These are phyloP conservation scores for Rauvolfia tetraphylla DNA, from an alignment of 257 asterid species.

Conservation along the genomic window DNA sequence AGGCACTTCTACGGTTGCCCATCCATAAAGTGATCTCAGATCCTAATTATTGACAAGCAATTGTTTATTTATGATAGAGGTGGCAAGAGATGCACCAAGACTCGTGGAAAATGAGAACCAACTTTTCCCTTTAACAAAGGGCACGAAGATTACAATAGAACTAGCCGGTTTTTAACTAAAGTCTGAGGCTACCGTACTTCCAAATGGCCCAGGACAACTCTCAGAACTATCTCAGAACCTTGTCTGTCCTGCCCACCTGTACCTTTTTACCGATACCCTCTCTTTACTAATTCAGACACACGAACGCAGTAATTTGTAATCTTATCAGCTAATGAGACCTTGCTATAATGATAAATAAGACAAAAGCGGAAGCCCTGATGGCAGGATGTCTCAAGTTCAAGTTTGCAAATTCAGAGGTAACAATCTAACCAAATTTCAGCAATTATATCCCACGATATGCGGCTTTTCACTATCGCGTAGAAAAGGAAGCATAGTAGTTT, in stretches of 20 bases:
- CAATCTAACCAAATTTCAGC: slow-evolving; percentile 2
- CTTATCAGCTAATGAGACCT: background rate
- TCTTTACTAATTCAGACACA: background rate
- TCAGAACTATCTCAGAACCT: background rate
- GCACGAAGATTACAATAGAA: slow-evolving; percentile 1
- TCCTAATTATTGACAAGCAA: slow-evolving; percentile 7
- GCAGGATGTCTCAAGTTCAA: background rate
- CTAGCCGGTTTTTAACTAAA: background rate
- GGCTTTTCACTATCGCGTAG: background rate
- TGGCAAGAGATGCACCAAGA: slow-evolving; percentile 15
- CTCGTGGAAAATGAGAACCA: background rate
- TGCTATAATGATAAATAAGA: background rate
- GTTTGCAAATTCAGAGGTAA: background rate
- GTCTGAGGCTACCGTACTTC: slow-evolving; percentile 16
- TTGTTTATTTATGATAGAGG: slow-evolving; percentile 1
- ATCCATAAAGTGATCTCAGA: background rate
- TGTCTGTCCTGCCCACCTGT: too few species aligned
- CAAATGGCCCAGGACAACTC: slow-evolving; percentile 15
- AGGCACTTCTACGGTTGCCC: slow-evolving; percentile 2
- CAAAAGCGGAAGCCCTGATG: background rate
- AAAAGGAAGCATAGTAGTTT: background rate
- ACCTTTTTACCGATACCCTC: background rate
- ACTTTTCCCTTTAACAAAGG: background rate
- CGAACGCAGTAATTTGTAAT: background rate
- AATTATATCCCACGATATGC: background rate